Evolutionary conservation across 495 filamentous ascomycete genomes (phyloP).

Genomic region (Penicillium subrubescens): DNA sequence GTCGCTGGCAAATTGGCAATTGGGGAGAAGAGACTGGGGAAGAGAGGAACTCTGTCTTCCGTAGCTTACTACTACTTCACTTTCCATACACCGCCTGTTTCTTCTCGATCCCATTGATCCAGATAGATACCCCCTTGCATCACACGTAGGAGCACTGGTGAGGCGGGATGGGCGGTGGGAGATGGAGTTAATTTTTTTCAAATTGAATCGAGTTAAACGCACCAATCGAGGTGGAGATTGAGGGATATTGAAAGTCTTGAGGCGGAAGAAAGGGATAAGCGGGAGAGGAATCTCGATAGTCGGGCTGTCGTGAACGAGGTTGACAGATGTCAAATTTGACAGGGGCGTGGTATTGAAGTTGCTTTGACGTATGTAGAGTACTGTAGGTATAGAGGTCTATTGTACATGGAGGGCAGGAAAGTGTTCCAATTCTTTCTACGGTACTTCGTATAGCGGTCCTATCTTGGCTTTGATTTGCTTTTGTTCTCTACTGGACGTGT

Average conservation of each 20-base stretch:
- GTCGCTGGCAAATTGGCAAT: not conserved
- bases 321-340: conserved; percentile 23
- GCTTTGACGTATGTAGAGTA: not conserved
- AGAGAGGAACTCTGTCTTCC: not conserved
- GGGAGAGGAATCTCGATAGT: not conserved
- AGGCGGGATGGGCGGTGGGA: not conserved
- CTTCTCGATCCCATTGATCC: not conserved
- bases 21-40: not conserved
- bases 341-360: conserved; percentile 6
- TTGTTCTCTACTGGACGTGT: not conserved
- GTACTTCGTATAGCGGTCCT: not conserved
- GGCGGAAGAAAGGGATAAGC: not conserved
- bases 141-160: not conserved
- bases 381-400: not conserved
- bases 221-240: not conserved
- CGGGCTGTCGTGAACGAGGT: conserved; percentile 9
- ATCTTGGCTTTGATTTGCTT: not conserved
- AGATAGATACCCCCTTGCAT: conserved; percentile 6
- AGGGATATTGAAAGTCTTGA: not conserved
- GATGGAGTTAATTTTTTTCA: not conserved
- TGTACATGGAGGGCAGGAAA: not conserved
- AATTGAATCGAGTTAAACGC: not conserved
- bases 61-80: not conserved
- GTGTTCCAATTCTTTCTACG: not conserved
- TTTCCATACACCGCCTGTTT: conserved; percentile 11